Evolutionary conservation across 1,139 yeast species (phyloP).

Genomic region (Protomyces inouyei): DNA sequence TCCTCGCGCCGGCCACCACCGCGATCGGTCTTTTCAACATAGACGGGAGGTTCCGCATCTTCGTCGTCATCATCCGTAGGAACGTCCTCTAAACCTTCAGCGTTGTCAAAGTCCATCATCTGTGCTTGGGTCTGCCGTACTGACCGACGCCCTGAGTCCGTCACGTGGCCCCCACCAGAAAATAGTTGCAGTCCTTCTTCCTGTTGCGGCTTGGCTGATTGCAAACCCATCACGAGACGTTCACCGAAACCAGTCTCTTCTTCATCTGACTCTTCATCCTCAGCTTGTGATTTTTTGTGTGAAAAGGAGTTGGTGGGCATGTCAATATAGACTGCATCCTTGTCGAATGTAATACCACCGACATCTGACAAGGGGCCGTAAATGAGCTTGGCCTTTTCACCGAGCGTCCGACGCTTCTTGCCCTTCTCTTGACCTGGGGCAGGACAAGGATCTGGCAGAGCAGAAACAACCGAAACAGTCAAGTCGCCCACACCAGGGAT

Average conservation of each 20-base stretch:
- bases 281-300: constrained; percentile 25
- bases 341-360: constrained; percentile 94
- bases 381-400: constrained; percentile 86
- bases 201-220: constrained; percentile 59
- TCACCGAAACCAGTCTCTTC: constrained; percentile 77
- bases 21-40: constrained; percentile 32
- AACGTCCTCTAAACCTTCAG: constrained; percentile 17
- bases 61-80: constrained; percentile 31
- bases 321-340: constrained; percentile 94
- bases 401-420: constrained; percentile 74
- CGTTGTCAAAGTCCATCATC: constrained; percentile 43
- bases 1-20: constrained; percentile 12
- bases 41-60: constrained; percentile 30
- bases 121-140: constrained; percentile 31
- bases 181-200: constrained; percentile 71
- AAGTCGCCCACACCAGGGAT: constrained; percentile 95
- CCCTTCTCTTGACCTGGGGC: constrained; percentile 85
- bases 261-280: constrained; percentile 33
- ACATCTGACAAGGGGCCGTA: constrained; percentile 99
- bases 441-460: constrained; percentile 97
- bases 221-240: constrained; percentile 73
- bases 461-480: constrained; percentile 68
- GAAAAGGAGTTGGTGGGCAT: constrained; percentile 64
- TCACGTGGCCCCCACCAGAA: constrained; percentile 41
- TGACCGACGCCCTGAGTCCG: constrained; percentile 43